A percentile compares a stretch with the other conserved stretches of the same genome.
Conservation (phyloP, 169 alveolate species). For the Sarcocystis neurona region DNA sequence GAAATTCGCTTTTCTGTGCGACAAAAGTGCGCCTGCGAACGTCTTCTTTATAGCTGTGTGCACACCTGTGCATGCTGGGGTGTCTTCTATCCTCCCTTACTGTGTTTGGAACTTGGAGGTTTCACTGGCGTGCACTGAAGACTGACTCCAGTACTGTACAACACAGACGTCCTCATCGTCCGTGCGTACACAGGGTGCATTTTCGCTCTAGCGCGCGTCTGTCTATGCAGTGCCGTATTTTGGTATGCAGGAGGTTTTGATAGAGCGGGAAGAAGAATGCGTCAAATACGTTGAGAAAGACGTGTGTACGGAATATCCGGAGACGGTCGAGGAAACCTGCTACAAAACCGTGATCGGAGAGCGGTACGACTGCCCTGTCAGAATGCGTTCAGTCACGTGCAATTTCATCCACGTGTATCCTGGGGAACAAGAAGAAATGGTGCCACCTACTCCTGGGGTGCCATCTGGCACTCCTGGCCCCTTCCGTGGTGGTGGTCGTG, state of each 20-base stretch:
- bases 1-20: too few species aligned
- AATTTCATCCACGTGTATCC: not conserved
- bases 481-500: not conserved
- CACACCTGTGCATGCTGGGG: too few species aligned
- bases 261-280: not conserved
- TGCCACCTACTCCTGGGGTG: not conserved
- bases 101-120: too few species aligned
- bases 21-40: too few species aligned
- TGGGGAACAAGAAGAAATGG: not conserved
- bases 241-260: not conserved
- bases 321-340: not conserved
- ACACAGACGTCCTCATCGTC: too few species aligned
- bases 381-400: not conserved
- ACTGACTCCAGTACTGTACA: too few species aligned
- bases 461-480: not conserved
- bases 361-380: conserved; percentile 3
- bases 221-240: too few species aligned
- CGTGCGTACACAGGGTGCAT: too few species aligned
- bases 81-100: too few species aligned
- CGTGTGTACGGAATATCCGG: conserved; percentile 13
- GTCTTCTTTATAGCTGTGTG: too few species aligned
- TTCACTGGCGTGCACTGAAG: too few species aligned
- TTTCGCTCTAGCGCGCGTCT: too few species aligned
- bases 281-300: not conserved
- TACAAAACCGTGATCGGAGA: not conserved